Conservation (phyloP, 2,329 filamentous ascomycete species). For the Claviceps purpurea region DNA sequence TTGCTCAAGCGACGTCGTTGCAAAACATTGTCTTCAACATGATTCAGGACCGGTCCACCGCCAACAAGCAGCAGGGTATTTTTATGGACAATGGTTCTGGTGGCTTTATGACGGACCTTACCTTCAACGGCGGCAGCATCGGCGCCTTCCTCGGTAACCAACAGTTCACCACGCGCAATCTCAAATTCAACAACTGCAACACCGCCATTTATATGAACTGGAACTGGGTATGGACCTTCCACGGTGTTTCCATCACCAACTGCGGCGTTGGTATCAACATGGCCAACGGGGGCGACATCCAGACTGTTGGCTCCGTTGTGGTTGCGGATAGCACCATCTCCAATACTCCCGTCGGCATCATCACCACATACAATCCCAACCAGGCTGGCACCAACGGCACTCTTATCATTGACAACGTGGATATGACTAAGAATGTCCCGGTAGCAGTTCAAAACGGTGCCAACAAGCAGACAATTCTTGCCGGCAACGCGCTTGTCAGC, state of each 20-base stretch:
- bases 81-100: slow-evolving; percentile 80
- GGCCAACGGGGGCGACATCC: slow-evolving; percentile 45
- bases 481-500: slow-evolving; percentile 53
- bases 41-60: slow-evolving; percentile 48
- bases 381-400: slow-evolving; percentile 62
- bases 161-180: slow-evolving; percentile 74
- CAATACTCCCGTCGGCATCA: slow-evolving; percentile 57
- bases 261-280: slow-evolving; percentile 70
- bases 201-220: slow-evolving; percentile 83
- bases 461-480: slow-evolving; percentile 47
- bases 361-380: slow-evolving; percentile 54
- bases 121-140: slow-evolving; percentile 69
- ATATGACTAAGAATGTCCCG: slow-evolving; percentile 56
- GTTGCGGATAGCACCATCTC: slow-evolving; percentile 68
- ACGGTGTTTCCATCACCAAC: slow-evolving; percentile 60
- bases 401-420: slow-evolving; percentile 78
- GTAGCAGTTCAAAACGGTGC: slow-evolving; percentile 49
- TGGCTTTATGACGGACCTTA: slow-evolving; percentile 71
- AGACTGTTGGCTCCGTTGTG: slow-evolving; percentile 76
- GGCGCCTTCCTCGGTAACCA: slow-evolving; percentile 75
- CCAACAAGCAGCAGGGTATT: slow-evolving; percentile 61
- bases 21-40: slow-evolving; percentile 77
- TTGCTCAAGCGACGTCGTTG: slow-evolving; percentile 67
- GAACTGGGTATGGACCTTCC: slow-evolving; percentile 81
- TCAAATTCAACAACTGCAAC: slow-evolving; percentile 69